These are phyloP conservation scores for Serendipita sp. DNA, from an alignment of 768 basidiomycete genomes.

Conservation along the genomic window DNA sequence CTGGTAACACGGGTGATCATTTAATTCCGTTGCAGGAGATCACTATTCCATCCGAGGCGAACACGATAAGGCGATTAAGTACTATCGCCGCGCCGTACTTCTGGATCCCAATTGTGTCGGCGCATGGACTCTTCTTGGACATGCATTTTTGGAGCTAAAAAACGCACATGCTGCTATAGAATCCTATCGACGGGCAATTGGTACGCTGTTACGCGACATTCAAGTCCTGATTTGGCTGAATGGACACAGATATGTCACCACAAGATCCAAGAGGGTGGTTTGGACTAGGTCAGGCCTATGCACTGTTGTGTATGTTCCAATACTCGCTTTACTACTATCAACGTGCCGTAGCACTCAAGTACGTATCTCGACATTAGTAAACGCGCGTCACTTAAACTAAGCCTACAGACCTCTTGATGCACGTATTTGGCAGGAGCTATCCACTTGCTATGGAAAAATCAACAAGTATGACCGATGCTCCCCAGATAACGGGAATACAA, in stretches of 20 bases:
- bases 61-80: conserved; percentile 90
- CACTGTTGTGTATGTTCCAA: conserved; percentile 89
- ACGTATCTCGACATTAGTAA: conserved; percentile 10
- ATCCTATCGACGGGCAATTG: conserved; percentile 88
- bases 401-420: conserved; percentile 74
- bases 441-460: conserved; percentile 84
- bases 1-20: conserved; percentile 1
- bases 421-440: conserved; percentile 89
- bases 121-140: conserved; percentile 98
- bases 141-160: conserved; percentile 98
- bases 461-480: conserved; percentile 38
- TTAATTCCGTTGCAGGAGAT: conserved; percentile 46
- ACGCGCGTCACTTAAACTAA: neutral
- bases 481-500: neutral
- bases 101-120: conserved; percentile 88
- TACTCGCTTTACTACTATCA: conserved; percentile 96
- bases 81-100: conserved; percentile 88
- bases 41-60: conserved; percentile 88
- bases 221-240: conserved; percentile 4
- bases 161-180: conserved; percentile 98
- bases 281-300: conserved; percentile 95
- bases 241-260: conserved; percentile 63
- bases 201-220: conserved; percentile 23
- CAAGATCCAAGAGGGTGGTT: conserved; percentile 99
- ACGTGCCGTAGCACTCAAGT: conserved; percentile 84